These are phyloP conservation scores for Rhizopus microsporus DNA, from an alignment of 371 early-diverging fungal species.

Conservation along the genomic window DNA sequence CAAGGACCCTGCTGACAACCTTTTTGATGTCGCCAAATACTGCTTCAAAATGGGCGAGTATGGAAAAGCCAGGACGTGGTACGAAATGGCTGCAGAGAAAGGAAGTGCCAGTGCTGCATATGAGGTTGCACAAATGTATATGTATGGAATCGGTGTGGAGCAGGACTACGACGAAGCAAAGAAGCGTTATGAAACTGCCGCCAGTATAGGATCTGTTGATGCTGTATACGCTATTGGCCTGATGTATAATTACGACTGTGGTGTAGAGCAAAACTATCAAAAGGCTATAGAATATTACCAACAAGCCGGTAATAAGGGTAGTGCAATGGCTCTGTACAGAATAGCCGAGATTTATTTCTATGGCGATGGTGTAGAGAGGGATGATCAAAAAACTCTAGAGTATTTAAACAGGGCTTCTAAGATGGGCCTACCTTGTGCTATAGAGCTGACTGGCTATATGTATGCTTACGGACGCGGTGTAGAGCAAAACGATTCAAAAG, in stretches of 20 bases:
- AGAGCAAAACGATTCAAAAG: background rate
- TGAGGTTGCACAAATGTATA: slow-evolving; percentile 1
- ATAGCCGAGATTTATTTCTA: background rate
- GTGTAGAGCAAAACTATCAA: slow-evolving; percentile 8
- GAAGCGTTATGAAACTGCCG: no score
- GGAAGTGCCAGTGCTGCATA: background rate
- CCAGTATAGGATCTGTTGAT: no score
- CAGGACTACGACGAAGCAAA: slow-evolving; percentile 2
- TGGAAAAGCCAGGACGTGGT: slow-evolving; percentile 3
- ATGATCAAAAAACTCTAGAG: background rate
- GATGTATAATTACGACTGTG: slow-evolving; percentile 2
- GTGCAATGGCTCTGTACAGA: background rate
- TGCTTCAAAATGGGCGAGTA: background rate
- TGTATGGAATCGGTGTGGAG: slow-evolving; percentile 4
- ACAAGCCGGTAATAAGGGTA: background rate
- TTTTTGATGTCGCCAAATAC: no score
- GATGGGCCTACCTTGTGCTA: background rate
- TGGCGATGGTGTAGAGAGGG: background rate
- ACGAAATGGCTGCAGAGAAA: slow-evolving; percentile 7
- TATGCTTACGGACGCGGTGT: slow-evolving; percentile 1
- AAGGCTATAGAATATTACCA: background rate
- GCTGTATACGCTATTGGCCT: background rate
- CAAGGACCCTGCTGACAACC: no score
- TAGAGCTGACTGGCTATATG: background rate
- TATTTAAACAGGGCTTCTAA: background rate